Evolutionary conservation across 2,329 filamentous ascomycete genomes (phyloP).

Genomic region (Plenodomus lindquistii): DNA sequence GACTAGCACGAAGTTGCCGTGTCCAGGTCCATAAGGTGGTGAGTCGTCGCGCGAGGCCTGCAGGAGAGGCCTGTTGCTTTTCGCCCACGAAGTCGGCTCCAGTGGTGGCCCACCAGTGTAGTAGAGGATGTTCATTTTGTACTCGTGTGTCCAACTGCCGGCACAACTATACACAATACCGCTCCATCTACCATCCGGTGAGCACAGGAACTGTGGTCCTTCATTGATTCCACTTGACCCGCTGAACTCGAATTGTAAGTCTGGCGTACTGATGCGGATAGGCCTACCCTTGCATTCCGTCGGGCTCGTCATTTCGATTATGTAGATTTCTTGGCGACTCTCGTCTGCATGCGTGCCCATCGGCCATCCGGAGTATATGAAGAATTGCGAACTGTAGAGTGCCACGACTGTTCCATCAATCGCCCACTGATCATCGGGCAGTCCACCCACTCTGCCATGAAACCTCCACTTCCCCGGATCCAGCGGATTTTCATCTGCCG

Average conservation of each 20-base stretch:
- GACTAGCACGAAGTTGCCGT: slow-evolving; percentile 50
- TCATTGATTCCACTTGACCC: slow-evolving; percentile 52
- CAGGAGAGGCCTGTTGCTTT: slow-evolving; percentile 46
- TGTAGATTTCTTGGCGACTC: slow-evolving; percentile 50
- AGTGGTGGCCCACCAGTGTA: slow-evolving; percentile 49
- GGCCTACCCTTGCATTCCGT: slow-evolving; percentile 42
- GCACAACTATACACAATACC: slow-evolving; percentile 54
- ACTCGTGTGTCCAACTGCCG: slow-evolving; percentile 53
- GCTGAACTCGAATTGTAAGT: slow-evolving; percentile 46
- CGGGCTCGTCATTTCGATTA: slow-evolving; percentile 45
- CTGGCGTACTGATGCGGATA: slow-evolving; percentile 47
- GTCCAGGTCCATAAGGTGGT: slow-evolving; percentile 52
- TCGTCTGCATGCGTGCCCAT: slow-evolving; percentile 41
- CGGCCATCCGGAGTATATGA: slow-evolving; percentile 54
- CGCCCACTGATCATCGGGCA: slow-evolving; percentile 51
- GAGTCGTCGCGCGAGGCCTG: slow-evolving; percentile 37
- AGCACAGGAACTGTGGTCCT: slow-evolving; percentile 46
- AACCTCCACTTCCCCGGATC: slow-evolving; percentile 46
- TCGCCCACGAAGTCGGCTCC: slow-evolving; percentile 43
- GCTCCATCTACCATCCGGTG: slow-evolving; percentile 44
- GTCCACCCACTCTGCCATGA: slow-evolving; percentile 46
- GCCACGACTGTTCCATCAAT: slow-evolving; percentile 54
- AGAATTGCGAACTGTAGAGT: slow-evolving; percentile 45
- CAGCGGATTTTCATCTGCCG: slow-evolving; percentile 33
- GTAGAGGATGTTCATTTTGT: slow-evolving; percentile 53